phyloP scores from a whole-genome alignment of 208 protist species.

The Wallacemonas sp. region DNA sequence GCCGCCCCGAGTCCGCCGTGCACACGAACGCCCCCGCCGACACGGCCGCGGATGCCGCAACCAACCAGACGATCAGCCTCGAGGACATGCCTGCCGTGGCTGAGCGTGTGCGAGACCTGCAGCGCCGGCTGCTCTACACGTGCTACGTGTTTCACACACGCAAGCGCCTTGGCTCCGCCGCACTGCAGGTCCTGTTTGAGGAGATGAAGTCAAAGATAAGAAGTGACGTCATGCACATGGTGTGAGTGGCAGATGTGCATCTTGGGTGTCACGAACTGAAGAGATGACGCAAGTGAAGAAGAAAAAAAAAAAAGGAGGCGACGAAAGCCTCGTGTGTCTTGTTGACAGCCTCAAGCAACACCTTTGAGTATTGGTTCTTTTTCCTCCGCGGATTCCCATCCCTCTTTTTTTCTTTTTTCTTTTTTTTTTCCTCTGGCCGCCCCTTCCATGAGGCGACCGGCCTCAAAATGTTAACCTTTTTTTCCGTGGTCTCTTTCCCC shows the following conservation, averaged over 20 bases:
- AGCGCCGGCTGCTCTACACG: constrained; percentile 5
- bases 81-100: background rate
- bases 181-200: background rate
- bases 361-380: too few relatives aligned
- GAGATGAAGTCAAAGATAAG: background rate
- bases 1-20: background rate
- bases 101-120: constrained; percentile 1
- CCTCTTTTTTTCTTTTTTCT: constrained; percentile 17
- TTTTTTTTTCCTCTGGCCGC: background rate
- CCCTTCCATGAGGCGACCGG: too few relatives aligned
- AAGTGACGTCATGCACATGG: too few relatives aligned
- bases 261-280: too few relatives aligned
- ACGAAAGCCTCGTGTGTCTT: too few relatives aligned
- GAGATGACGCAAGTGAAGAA: too few relatives aligned
- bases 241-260: too few relatives aligned
- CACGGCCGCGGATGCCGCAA: background rate
- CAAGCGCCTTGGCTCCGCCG: background rate
- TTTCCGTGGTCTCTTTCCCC: background rate
- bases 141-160: constrained; percentile 5
- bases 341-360: too few relatives aligned
- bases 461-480: too few relatives aligned
- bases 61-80: background rate
- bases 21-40: background rate
- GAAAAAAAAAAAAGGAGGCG: too few relatives aligned
- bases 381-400: background rate